Conservation (phyloP, 2,329 filamentous ascomycete species). For the Phaeosphaeria sp. region DNA sequence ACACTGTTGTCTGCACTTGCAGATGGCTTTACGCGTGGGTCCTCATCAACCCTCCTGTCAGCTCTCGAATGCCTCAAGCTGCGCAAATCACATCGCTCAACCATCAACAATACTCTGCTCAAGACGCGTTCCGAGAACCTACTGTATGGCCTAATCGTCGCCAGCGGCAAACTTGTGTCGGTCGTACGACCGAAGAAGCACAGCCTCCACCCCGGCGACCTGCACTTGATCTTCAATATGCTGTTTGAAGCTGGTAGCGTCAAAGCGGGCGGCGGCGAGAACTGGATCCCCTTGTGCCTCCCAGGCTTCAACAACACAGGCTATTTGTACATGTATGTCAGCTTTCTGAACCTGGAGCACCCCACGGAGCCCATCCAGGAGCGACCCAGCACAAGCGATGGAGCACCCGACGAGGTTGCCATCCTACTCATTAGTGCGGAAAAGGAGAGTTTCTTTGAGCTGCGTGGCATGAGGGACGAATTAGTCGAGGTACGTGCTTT, state of each 20-base stretch:
- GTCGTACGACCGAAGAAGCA: slow-evolving; percentile 94
- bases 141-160: slow-evolving; percentile 91
- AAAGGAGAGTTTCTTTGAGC: slow-evolving; percentile 90
- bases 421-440: slow-evolving; percentile 91
- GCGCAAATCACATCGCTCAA: slow-evolving; percentile 82
- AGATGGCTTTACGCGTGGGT: slow-evolving; percentile 93
- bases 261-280: slow-evolving; percentile 91
- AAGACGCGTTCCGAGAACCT: slow-evolving; percentile 78
- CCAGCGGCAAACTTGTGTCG: slow-evolving; percentile 89
- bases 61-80: slow-evolving; percentile 93
- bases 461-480: slow-evolving; percentile 73
- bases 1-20: slow-evolving; percentile 87
- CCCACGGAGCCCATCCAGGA: slow-evolving; percentile 52
- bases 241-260: slow-evolving; percentile 93
- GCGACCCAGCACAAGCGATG: slow-evolving; percentile 42
- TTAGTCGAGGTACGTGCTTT: slow-evolving; percentile 59
- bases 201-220: slow-evolving; percentile 91
- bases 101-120: slow-evolving; percentile 86
- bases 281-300: slow-evolving; percentile 95
- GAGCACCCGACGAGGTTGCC: slow-evolving; percentile 75
- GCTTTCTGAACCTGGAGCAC: slow-evolving; percentile 76
- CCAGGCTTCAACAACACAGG: slow-evolving; percentile 97
- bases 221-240: slow-evolving; percentile 99
- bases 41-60: slow-evolving; percentile 84
- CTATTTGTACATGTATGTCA: slow-evolving; percentile 99